phyloP scores from a whole-genome alignment of 257 asterid genomes.

The Lantana camara region DNA sequence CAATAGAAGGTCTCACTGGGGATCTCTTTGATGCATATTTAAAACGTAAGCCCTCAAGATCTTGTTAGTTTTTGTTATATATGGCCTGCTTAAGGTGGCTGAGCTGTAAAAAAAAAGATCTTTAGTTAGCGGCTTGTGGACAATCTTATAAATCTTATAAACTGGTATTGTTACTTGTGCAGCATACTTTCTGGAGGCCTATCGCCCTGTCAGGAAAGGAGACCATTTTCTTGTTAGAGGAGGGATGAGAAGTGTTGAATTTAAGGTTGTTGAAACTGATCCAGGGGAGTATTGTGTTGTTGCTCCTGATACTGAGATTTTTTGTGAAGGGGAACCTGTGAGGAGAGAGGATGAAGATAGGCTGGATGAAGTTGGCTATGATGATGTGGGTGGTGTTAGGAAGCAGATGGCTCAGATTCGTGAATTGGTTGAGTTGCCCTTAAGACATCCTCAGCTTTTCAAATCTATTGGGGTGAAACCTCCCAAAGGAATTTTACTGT shows the following conservation, averaged over 20 bases:
- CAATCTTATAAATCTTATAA: no score
- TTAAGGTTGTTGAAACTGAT: constrained; percentile 55
- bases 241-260: constrained; percentile 59
- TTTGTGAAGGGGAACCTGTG: constrained; percentile 61
- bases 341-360: constrained; percentile 59
- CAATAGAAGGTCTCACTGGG: constrained; percentile 86
- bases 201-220: constrained; percentile 58
- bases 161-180: constrained; percentile 19
- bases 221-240: constrained; percentile 59
- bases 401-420: constrained; percentile 66
- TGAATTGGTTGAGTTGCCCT: constrained; percentile 55
- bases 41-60: constrained; percentile 60
- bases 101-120: background rate
- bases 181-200: constrained; percentile 57
- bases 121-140: no score
- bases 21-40: constrained; percentile 75
- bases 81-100: background rate
- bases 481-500: constrained; percentile 56
- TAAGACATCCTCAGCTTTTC: constrained; percentile 62
- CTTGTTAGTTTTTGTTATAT: background rate
- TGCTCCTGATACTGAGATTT: constrained; percentile 61
- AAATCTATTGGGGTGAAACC: constrained; percentile 63
- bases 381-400: constrained; percentile 60
- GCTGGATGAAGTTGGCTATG: constrained; percentile 58
- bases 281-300: constrained; percentile 64